A percentile compares a stretch with the other conserved stretches of the same genome.
phyloP scores from a whole-genome alignment of 495 filamentous ascomycete genomes.

The Daldinia decipiens region DNA sequence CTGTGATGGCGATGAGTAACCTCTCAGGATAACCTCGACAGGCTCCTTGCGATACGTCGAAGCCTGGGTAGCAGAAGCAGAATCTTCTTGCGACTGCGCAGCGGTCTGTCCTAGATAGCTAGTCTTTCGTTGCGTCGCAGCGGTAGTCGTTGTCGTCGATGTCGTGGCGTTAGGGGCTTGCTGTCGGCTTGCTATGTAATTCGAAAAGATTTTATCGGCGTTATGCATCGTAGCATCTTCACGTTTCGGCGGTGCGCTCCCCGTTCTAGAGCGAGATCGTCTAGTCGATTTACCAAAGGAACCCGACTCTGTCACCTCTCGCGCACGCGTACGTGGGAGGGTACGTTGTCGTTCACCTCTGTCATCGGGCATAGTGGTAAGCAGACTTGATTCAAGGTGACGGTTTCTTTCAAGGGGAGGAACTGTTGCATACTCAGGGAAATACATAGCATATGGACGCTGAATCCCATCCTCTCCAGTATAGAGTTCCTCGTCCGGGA shows the following conservation, averaged over 20 bases:
- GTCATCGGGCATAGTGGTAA: conserved; percentile 28
- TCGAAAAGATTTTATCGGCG: conserved; percentile 61
- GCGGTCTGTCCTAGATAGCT: conserved; percentile 40
- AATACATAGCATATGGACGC: conserved; percentile 66
- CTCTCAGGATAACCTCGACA: conserved; percentile 83
- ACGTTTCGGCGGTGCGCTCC: conserved; percentile 58
- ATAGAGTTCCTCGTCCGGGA: conserved; percentile 67
- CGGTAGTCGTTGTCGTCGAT: conserved; percentile 6
- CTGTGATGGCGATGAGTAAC: conserved; percentile 73
- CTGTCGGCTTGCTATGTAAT: conserved; percentile 52
- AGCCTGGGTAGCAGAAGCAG: conserved; percentile 39
- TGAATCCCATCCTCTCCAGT: conserved; percentile 65
- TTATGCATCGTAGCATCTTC: conserved; percentile 66
- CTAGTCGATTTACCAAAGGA: conserved; percentile 67
- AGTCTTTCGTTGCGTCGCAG: conserved; percentile 44
- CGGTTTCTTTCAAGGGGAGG: background rate
- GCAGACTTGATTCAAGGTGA: conserved; percentile 19
- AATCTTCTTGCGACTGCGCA: conserved; percentile 47
- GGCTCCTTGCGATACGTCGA: conserved; percentile 56
- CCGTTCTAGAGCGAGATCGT: conserved; percentile 62
- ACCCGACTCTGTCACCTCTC: conserved; percentile 60
- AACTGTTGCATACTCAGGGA: conserved; percentile 58
- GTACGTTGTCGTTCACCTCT: conserved; percentile 46
- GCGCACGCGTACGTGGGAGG: conserved; percentile 50
- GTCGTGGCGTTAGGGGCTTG: conserved; percentile 31